Evolutionary conservation across 495 filamentous ascomycete genomes (phyloP).

Genomic region (Evernia prunastri): DNA sequence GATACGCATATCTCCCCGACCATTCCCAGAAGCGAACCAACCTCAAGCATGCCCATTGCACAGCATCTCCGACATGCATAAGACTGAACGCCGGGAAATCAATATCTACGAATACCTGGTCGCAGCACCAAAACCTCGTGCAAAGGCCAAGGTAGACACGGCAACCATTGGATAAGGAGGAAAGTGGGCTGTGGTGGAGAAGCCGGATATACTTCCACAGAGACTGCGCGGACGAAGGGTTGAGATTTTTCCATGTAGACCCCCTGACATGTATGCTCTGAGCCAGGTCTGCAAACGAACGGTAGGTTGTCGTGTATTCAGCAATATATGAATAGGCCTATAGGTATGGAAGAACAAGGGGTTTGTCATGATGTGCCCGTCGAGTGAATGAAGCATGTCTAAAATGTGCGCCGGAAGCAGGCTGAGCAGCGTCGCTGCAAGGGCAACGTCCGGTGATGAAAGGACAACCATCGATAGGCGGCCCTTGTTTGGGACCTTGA

Average conservation of each 20-base stretch:
- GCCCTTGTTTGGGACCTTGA: not conserved
- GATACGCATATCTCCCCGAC: not conserved
- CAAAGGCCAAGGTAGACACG: conserved; percentile 2
- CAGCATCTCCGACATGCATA: no score
- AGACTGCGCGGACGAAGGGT: not conserved
- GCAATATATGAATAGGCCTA: not conserved
- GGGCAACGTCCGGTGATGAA: not conserved
- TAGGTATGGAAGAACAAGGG: no score
- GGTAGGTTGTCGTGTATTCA: not conserved
- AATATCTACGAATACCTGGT: not conserved
- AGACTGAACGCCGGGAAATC: not conserved
- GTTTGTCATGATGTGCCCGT: no score
- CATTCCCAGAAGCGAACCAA: not conserved
- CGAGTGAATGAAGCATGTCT: not conserved
- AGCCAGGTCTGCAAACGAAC: not conserved
- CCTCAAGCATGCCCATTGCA: not conserved
- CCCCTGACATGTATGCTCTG: not conserved
- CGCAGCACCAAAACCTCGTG: not conserved
- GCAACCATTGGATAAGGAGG: not conserved
- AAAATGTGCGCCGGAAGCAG: no score
- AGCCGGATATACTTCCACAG: conserved; percentile 1
- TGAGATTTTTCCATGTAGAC: not conserved
- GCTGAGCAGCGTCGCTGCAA: not conserved
- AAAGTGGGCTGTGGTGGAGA: not conserved
- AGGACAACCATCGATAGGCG: not conserved